Evolutionary conservation across 345 rosid species (phyloP), one percentile per base, ranked within the genome.

Genomic region (Lepidium didymum): DNA sequence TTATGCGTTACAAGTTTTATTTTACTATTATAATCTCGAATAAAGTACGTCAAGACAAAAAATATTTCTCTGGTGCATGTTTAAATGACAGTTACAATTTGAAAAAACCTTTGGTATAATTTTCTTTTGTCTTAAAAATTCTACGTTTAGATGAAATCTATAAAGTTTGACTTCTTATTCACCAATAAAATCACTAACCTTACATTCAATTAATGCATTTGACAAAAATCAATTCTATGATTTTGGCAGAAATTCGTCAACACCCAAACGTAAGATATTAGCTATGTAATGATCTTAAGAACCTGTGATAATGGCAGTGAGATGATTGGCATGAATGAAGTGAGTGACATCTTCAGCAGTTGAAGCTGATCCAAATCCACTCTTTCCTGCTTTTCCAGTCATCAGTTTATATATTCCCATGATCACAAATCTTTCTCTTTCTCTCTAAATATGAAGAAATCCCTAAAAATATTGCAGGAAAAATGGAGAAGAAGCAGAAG

Each of bases 341-440:
- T 69, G 18, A 13, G 99, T 82, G 15, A 91, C 99, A 43, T 87
- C 74, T 68, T 91, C 90, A 6, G 95, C 97, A 7, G 95, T 89
- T 5, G 97, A 83, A 54, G 87, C 82, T 0, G 99, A 94, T 51
- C 99, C 99, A 74, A 85, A 94, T 61, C 99, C 97, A 58, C 96
- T 91, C 4, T 76, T 81, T 15, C 99, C 97, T 15, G 79, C 80
- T 75, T 75, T 45, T 7, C 97, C 99, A 0, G 93, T 89, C 10
- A 81, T 74, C 82, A 85, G 52, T 1, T 84, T 73, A n/a, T 84
- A 61, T 19, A 90, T 59, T 4, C 82, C 84, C 87, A 82, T 79
- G 33, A 76, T 31, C 19, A 9, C 13, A 62, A 14, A n/a, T 45
- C 46, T 58, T 18, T 52, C 21, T 54, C 23, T 16, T 9, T 15